A percentile compares a stretch with the other conserved stretches of the same genome.
These are phyloP conservation scores for Kuraishia borneana DNA, from an alignment of 805 yeast species.

Conservation along the genomic window DNA sequence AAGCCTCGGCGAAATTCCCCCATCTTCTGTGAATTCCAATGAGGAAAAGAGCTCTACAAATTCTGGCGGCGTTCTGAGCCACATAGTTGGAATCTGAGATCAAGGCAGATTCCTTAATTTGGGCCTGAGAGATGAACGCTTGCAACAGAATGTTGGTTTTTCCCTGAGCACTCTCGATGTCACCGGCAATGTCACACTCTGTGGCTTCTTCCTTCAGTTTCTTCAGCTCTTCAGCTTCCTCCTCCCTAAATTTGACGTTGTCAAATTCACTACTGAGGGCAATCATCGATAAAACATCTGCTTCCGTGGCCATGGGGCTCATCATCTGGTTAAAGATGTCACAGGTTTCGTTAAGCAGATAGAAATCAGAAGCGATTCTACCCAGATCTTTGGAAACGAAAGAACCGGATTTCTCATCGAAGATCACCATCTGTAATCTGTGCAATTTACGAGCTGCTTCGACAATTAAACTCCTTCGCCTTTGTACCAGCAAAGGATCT, in stretches of 20 bases:
- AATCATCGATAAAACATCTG: slow-evolving; percentile 79
- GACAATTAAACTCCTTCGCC: slow-evolving; percentile 65
- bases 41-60: slow-evolving; percentile 80
- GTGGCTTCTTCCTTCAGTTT: slow-evolving; percentile 44
- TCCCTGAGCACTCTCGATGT: slow-evolving; percentile 63
- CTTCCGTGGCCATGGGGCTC: slow-evolving; percentile 80
- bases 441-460: slow-evolving; percentile 80
- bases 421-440: slow-evolving; percentile 83
- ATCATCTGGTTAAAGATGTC: slow-evolving; percentile 83
- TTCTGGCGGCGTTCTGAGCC: slow-evolving; percentile 92
- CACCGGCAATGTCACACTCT: slow-evolving; percentile 78
- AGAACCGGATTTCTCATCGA: slow-evolving; percentile 73
- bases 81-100: slow-evolving; percentile 84
- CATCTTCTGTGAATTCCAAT: slow-evolving; percentile 84
- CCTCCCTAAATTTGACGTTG: slow-evolving; percentile 77
- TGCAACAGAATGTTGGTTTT: slow-evolving; percentile 84
- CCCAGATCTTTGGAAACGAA: slow-evolving; percentile 85
- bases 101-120: slow-evolving; percentile 68
- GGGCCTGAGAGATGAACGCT: slow-evolving; percentile 71
- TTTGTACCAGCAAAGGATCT: slow-evolving; percentile 70
- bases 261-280: slow-evolving; percentile 93
- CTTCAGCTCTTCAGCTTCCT: slow-evolving; percentile 69
- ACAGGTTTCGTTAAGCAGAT: slow-evolving; percentile 71
- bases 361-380: slow-evolving; percentile 89
- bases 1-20: slow-evolving; percentile 69